Evolutionary conservation across 2,329 filamentous ascomycete species (phyloP).

Genomic region (Fusarium sp.): DNA sequence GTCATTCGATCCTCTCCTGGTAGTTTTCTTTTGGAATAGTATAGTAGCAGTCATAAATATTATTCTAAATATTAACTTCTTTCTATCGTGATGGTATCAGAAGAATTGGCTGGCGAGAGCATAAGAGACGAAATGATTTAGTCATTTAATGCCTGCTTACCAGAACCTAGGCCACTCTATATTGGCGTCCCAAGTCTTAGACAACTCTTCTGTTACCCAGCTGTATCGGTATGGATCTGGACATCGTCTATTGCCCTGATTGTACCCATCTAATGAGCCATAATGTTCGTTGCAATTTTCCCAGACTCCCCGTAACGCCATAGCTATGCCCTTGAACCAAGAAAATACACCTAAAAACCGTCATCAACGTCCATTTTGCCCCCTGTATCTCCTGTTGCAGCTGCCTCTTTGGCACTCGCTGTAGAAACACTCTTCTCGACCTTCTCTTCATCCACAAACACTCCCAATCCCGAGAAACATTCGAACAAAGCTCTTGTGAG

Average conservation of each 20-base stretch:
- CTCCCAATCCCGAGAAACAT: conserved; percentile 88
- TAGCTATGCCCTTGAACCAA: conserved; percentile 38
- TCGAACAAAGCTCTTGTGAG: conserved; percentile 84
- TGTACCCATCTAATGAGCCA: conserved; percentile 1
- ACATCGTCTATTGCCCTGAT: no score
- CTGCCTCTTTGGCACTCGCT: conserved; percentile 52
- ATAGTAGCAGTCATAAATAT: conserved; percentile 40
- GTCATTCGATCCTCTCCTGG: conserved; percentile 21
- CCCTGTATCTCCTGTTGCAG: conserved; percentile 47
- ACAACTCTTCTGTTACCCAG: no score
- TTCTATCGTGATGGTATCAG: neutral
- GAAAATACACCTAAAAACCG: conserved; percentile 51
- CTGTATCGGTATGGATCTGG: no score
- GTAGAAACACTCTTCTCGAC: conserved; percentile 52
- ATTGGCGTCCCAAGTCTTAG: neutral
- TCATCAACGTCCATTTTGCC: conserved; percentile 63
- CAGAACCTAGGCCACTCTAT: neutral
- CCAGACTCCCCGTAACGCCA: conserved; percentile 39
- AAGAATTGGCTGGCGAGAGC: neutral
- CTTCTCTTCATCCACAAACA: conserved; percentile 86
- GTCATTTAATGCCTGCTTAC: neutral
- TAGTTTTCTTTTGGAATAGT: conserved; percentile 42
- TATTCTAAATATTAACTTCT: conserved; percentile 16
- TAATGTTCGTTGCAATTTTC: neutral
- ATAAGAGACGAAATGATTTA: neutral